Conservation (phyloP, 148 eudicot species). For the Talinum fruticosum region DNA sequence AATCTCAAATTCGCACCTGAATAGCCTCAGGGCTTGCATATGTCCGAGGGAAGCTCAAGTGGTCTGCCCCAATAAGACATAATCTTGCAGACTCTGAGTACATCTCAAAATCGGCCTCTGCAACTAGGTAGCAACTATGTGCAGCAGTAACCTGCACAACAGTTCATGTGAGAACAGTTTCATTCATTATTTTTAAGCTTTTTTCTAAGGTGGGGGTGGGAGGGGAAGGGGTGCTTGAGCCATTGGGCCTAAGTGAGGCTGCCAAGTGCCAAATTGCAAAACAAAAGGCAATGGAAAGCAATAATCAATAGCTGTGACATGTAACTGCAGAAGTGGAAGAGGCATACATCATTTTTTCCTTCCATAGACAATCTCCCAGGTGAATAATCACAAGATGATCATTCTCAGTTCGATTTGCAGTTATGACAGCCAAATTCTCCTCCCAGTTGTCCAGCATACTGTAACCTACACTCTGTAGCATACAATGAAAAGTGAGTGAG, state of each 20-base stretch:
- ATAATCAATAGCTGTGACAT: neutral
- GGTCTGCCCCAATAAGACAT: slow-evolving; percentile 97
- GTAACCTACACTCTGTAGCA: slow-evolving; percentile 49
- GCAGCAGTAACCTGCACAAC: slow-evolving; percentile 74
- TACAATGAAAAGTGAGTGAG: slow-evolving; percentile 9
- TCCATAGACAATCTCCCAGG: slow-evolving; percentile 93
- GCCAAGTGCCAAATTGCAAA: neutral
- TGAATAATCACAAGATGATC: slow-evolving; percentile 94
- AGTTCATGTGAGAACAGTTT: slow-evolving; percentile 20
- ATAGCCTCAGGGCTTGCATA: slow-evolving; percentile 97
- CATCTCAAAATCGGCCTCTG: slow-evolving; percentile 81
- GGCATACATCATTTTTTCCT: slow-evolving; percentile 79
- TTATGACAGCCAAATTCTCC: slow-evolving; percentile 91
- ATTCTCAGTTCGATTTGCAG: slow-evolving; percentile 91
- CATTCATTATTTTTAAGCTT: neutral
- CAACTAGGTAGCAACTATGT: slow-evolving; percentile 93
- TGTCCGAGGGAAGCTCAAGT: slow-evolving; percentile 86
- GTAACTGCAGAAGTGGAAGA: slow-evolving; percentile 13
- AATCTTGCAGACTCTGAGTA: slow-evolving; percentile 87
- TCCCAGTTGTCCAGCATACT: slow-evolving; percentile 90
- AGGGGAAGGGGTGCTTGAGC: neutral
- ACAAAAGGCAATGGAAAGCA: neutral
- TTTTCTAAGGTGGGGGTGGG: no score
- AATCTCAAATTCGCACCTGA: slow-evolving; percentile 53
- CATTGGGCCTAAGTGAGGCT: neutral